phyloP scores from a whole-genome alignment of 306 rosid genomes.

The Biancaea sappan region DNA sequence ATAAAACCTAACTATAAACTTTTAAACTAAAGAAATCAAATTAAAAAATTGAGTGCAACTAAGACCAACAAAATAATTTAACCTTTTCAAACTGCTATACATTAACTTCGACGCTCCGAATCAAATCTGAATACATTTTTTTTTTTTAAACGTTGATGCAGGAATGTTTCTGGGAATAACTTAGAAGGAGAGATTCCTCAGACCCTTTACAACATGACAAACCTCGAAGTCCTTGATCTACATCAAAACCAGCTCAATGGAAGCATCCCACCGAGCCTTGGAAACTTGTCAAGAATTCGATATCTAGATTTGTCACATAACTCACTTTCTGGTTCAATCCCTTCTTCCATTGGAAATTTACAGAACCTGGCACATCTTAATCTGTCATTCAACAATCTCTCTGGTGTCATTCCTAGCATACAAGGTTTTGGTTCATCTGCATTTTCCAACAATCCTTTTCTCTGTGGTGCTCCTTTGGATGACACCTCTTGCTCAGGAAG shows the following conservation, averaged over 20 bases:
- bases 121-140: conserved; percentile 37
- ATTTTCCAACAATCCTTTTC: conserved; percentile 74
- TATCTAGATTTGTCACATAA: conserved; percentile 79
- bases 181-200: conserved; percentile 76
- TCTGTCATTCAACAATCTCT: conserved; percentile 80
- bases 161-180: conserved; percentile 84
- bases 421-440: conserved; percentile 70
- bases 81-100: conserved; percentile 37
- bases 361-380: conserved; percentile 56
- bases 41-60: too few species aligned
- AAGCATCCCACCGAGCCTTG: conserved; percentile 73
- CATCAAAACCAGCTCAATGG: conserved; percentile 74
- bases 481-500: conserved; percentile 61
- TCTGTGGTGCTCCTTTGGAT: conserved; percentile 82
- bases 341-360: conserved; percentile 67
- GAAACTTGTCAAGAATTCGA: conserved; percentile 63
- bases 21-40: too few species aligned
- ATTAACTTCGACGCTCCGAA: conserved; percentile 30
- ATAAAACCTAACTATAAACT: too few species aligned
- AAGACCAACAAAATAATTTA: too few species aligned
- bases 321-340: conserved; percentile 69
- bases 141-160: conserved; percentile 50
- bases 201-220: conserved; percentile 67
- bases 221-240: conserved; percentile 75
- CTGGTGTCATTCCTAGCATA: conserved; percentile 75